Percentiles rank a stretch among this genome's conserved stretches.
Conservation (phyloP, 805 yeast genomes). For the Saccharomycopsis sp. region DNA sequence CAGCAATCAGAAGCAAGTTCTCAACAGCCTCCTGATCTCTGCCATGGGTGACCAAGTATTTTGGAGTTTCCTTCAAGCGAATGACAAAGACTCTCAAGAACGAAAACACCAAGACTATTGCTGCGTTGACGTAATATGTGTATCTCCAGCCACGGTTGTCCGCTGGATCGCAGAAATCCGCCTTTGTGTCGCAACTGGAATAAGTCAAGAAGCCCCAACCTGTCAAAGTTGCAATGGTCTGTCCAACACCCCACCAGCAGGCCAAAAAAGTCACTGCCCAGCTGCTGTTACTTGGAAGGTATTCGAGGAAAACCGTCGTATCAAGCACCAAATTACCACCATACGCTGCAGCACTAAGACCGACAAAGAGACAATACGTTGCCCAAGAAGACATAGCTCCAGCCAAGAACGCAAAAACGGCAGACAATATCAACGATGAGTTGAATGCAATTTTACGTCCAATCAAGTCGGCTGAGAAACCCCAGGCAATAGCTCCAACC, state of each 20-base stretch:
- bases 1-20: conserved; percentile 42
- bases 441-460: conserved; percentile 50
- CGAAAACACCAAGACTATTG: conserved; percentile 43
- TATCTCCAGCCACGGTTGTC: conserved; percentile 60
- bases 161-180: conserved; percentile 36
- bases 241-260: conserved; percentile 60
- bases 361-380: conserved; percentile 43
- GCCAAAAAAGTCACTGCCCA: conserved; percentile 49
- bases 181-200: conserved; percentile 39
- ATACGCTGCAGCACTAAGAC: conserved; percentile 38
- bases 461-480: conserved; percentile 47
- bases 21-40: conserved; percentile 43
- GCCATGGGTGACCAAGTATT: conserved; percentile 46
- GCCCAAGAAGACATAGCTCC: conserved; percentile 47
- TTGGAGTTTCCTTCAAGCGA: conserved; percentile 49
- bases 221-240: conserved; percentile 42
- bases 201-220: conserved; percentile 53
- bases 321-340: conserved; percentile 56
- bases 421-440: conserved; percentile 40
- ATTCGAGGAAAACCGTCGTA: conserved; percentile 47
- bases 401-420: conserved; percentile 44
- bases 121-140: conserved; percentile 47
- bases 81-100: conserved; percentile 40
- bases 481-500: conserved; percentile 50
- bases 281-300: conserved; percentile 43